These are phyloP conservation scores for Cynanchum wilfordii DNA, from an alignment of 257 asterid genomes.

Conservation along the genomic window DNA sequence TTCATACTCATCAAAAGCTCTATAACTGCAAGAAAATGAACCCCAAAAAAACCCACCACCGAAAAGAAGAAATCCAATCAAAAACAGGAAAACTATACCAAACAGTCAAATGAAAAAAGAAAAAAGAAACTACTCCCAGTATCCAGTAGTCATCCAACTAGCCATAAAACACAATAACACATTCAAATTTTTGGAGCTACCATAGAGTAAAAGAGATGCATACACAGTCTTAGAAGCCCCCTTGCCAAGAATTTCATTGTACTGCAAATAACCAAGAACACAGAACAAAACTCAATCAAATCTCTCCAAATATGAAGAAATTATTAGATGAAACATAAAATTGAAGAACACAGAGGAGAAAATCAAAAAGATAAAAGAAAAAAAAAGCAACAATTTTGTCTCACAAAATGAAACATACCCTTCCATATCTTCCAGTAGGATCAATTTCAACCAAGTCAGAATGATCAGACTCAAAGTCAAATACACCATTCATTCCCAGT, in stretches of 20 bases:
- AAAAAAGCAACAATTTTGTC: slow-evolving; percentile 6
- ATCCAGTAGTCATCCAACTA: not conserved
- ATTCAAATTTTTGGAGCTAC: slow-evolving; percentile 19
- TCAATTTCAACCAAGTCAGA: slow-evolving; percentile 85
- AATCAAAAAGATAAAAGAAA: too few species aligned
- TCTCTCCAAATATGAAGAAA: slow-evolving; percentile 1
- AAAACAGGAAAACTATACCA: not conserved
- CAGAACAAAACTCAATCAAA: not conserved
- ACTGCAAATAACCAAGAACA: slow-evolving; percentile 46
- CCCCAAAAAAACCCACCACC: not conserved
- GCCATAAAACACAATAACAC: not conserved
- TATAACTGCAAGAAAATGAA: slow-evolving; percentile 46
- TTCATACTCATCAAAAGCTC: slow-evolving; percentile 95
- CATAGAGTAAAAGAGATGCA: slow-evolving; percentile 23
- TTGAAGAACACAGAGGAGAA: not conserved
- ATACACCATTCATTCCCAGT: slow-evolving; percentile 55
- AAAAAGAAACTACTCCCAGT: slow-evolving; percentile 12
- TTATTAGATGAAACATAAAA: slow-evolving; percentile 2
- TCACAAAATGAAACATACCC: slow-evolving; percentile 41
- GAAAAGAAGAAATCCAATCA: not conserved
- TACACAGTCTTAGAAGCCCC: slow-evolving; percentile 97
- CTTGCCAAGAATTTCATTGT: slow-evolving; percentile 93
- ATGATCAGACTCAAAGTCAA: slow-evolving; percentile 54
- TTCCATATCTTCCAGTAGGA: slow-evolving; percentile 95
- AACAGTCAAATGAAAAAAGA: not conserved